A percentile compares a stretch with the other conserved stretches of the same genome.
Conservation (phyloP, 2,329 filamentous ascomycete species). For the Macroventuria anomochaeta region DNA sequence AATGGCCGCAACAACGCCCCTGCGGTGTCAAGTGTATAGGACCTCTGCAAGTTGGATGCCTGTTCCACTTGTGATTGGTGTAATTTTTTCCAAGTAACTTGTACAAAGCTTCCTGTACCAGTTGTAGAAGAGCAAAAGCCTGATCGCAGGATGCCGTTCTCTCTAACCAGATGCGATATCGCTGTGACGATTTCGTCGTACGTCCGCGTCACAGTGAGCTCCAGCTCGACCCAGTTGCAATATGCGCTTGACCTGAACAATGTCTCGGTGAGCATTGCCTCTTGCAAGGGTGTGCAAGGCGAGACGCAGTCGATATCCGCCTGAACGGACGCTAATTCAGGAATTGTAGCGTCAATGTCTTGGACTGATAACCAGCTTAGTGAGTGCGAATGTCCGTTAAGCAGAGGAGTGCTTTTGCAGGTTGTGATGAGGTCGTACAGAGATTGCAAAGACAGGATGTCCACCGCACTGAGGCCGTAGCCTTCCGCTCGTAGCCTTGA, state of each 20-base stretch:
- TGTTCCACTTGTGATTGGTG: conserved; percentile 54
- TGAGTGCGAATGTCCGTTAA: neutral
- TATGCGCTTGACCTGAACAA: conserved; percentile 66
- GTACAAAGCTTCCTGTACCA: conserved; percentile 59
- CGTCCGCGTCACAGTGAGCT: conserved; percentile 53
- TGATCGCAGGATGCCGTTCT: conserved; percentile 73
- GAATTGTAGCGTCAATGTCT: neutral
- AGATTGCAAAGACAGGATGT: conserved; percentile 66
- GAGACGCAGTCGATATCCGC: conserved; percentile 48
- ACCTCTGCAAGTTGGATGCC: conserved; percentile 49
- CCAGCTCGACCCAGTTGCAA: conserved; percentile 77
- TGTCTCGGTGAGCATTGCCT: conserved; percentile 82
- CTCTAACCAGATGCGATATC: conserved; percentile 29
- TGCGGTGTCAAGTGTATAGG: conserved; percentile 46
- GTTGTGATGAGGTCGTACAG: conserved; percentile 41
- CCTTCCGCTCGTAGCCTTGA: conserved; percentile 67
- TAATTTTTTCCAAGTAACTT: conserved; percentile 68
- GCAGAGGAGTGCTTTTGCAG: conserved; percentile 19
- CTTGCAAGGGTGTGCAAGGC: conserved; percentile 75
- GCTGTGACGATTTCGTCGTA: conserved; percentile 50
- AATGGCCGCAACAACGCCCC: conserved; percentile 65
- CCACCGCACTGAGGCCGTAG: conserved; percentile 62
- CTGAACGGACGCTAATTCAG: neutral
- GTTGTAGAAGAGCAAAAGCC: conserved; percentile 66
- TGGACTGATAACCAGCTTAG: neutral